Evolutionary conservation across 2,329 filamentous ascomycete species (phyloP).

Genomic region (Tolypocladium ovalisporum): DNA sequence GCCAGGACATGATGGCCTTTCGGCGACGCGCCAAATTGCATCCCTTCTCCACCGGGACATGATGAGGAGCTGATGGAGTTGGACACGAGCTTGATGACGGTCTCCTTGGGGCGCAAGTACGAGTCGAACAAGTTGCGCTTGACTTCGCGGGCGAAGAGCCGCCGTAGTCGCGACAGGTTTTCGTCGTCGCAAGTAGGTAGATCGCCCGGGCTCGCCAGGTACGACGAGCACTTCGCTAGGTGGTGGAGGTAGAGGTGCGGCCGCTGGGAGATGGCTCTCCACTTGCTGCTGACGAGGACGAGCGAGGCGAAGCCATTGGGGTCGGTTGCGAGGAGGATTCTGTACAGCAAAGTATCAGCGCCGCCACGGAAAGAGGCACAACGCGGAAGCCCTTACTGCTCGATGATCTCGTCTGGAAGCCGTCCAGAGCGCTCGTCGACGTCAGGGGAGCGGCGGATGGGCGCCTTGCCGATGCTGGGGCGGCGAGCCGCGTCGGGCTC

Average conservation of each 20-base stretch:
- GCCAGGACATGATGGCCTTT: conserved; percentile 65
- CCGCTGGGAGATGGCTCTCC: conserved; percentile 53
- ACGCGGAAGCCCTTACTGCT: conserved; percentile 42
- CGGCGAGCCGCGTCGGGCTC: conserved; percentile 17
- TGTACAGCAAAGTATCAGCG: conserved; percentile 17
- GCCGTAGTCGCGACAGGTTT: conserved; percentile 50
- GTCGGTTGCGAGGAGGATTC: conserved; percentile 49
- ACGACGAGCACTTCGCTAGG: conserved; percentile 49
- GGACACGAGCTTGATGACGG: conserved; percentile 69
- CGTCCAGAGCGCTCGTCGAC: conserved; percentile 32
- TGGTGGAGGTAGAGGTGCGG: conserved; percentile 53
- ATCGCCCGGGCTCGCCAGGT: conserved; percentile 38
- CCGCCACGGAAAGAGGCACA: background rate
- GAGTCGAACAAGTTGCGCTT: conserved; percentile 70
- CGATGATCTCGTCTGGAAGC: conserved; percentile 58
- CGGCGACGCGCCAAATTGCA: conserved; percentile 73
- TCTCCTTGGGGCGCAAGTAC: conserved; percentile 59
- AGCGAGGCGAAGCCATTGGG: conserved; percentile 57
- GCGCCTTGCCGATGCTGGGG: conserved; percentile 23
- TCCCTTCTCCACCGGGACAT: conserved; percentile 72
- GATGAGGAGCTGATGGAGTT: conserved; percentile 77
- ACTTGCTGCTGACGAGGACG: conserved; percentile 53
- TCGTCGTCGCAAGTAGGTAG: conserved; percentile 28
- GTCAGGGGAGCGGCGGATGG: conserved; percentile 15
- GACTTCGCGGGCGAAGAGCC: conserved; percentile 56